phyloP scores from a whole-genome alignment of 192 early-diverging fungal genomes.

The Haplosporangium gracile region DNA sequence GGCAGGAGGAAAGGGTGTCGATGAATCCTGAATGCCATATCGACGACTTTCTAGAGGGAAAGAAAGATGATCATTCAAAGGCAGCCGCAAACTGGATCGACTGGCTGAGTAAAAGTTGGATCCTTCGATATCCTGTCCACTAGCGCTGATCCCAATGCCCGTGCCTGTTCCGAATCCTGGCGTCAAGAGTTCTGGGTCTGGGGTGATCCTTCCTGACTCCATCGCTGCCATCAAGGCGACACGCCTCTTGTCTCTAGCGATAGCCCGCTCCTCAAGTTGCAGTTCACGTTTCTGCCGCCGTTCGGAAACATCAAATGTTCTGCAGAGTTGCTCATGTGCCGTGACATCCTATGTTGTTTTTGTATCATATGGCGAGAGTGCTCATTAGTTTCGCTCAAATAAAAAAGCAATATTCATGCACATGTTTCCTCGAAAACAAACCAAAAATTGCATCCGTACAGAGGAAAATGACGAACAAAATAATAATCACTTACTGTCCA shows the following conservation, averaged over 20 bases:
- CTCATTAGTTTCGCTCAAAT: not conserved
- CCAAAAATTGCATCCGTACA: not conserved
- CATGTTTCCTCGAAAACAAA: not conserved
- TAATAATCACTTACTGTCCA: conserved; percentile 18
- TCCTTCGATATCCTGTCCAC: conserved; percentile 26
- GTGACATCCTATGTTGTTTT: conserved; percentile 34
- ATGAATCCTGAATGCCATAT: conserved; percentile 45
- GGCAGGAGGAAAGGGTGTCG: conserved; percentile 4
- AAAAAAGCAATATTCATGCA: not conserved
- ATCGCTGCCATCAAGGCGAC: conserved; percentile 17
- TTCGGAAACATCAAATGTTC: conserved; percentile 52
- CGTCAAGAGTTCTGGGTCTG: conserved; percentile 25
- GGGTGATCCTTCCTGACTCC: conserved; percentile 30
- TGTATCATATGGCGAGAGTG: not conserved
- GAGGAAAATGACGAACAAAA: not conserved
- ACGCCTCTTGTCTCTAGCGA: conserved; percentile 37
- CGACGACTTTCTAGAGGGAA: conserved; percentile 44
- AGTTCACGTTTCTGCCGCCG: conserved; percentile 40
- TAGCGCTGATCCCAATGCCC: conserved; percentile 30
- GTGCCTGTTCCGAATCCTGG: conserved; percentile 22
- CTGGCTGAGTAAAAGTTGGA: conserved; percentile 33
- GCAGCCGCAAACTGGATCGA: conserved; percentile 43
- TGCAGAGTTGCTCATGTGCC: conserved; percentile 50
- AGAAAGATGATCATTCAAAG: conserved; percentile 46
- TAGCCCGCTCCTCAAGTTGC: conserved; percentile 32